phyloP scores from a whole-genome alignment of 164 flowering plant species.

The Annona squamosa region DNA sequence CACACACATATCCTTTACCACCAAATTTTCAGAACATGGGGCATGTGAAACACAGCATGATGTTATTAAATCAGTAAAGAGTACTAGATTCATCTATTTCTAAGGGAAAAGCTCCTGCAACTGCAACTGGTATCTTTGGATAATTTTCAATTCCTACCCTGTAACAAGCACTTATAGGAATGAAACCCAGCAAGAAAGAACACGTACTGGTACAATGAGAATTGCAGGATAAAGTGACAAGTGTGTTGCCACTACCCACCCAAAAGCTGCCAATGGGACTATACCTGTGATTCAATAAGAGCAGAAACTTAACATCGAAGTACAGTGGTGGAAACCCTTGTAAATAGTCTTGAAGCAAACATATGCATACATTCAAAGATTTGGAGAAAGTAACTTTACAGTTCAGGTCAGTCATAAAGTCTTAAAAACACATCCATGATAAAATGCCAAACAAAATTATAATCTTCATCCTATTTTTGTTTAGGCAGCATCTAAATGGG shows the following conservation, averaged over 20 bases:
- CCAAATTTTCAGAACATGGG: neutral
- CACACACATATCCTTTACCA: neutral
- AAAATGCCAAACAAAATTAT: too few relatives aligned
- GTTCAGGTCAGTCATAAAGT: too few relatives aligned
- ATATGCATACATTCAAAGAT: too few relatives aligned
- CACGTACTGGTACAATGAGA: conserved; percentile 70
- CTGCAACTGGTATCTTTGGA: neutral
- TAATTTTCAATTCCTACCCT: neutral
- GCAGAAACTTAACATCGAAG: neutral
- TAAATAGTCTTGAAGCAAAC: too few relatives aligned
- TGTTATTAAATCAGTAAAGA: neutral
- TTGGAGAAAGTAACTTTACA: too few relatives aligned
- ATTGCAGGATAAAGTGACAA: conserved; percentile 79
- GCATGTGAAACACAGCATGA: neutral
- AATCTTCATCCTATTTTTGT: too few relatives aligned
- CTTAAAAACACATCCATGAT: too few relatives aligned
- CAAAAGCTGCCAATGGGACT: conserved; percentile 90
- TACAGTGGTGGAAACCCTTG: neutral
- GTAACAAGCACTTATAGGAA: conserved; percentile 1
- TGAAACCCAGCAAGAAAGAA: conserved; percentile 10
- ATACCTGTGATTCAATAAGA: conserved; percentile 40
- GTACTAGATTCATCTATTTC: neutral
- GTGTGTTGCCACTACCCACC: conserved; percentile 86
- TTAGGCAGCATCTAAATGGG: too few relatives aligned
- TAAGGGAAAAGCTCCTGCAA: neutral